Evolutionary conservation across 2,329 filamentous ascomycete species (phyloP), one percentile per base, ranked within the genome.

Genomic region (Apiospora phragmitis): DNA sequence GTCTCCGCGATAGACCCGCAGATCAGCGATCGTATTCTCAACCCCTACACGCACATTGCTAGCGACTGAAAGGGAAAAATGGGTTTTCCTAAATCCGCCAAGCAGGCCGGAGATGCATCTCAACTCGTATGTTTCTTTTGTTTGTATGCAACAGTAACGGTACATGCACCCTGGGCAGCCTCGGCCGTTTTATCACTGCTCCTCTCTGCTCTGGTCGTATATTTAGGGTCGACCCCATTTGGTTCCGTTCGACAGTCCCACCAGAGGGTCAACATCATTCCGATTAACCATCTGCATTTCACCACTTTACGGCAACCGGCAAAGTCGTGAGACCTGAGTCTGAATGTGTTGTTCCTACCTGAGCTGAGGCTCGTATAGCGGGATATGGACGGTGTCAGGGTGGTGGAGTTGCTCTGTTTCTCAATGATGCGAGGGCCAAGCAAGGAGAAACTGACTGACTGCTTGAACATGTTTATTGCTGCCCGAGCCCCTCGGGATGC

Each of bases 21-120:
- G 55, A 62, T 62, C 55, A 62, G 55, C 55, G 55, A 62, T 62
- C 55, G 55, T 62, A 62, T 62, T 62, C 32, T 62, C 55, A n/a
- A 62, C 55, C 55, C 55, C 32, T 62, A 62, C 55, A 38, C 55
- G 24, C 32, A 62, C 32, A 62, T 38, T 62, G 55, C 21, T 62
- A 62, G 55, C 32, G 29, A 59, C 51, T 32, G 29, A 32, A 35
- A n/a, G n/a, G n/a, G n/a, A 16, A 21, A n/a, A 35, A 59, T 32
- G 51, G 51, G 51, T 59, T 59, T 59, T 59, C 51, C 51, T 29
- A 35, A 26, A 7, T 51, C 12, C 29, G 51, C 51, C 51, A 59
- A 59, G 51, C 51, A 32, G 55, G 29, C 55, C 32, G 29, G 55
- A 38, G 55, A 62, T 62, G 55, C 55, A 62, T 38, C 55, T 62